Evolutionary conservation across 78 protist genomes (phyloP).

Genomic region (Dictyostelium brefeldianum): DNA sequence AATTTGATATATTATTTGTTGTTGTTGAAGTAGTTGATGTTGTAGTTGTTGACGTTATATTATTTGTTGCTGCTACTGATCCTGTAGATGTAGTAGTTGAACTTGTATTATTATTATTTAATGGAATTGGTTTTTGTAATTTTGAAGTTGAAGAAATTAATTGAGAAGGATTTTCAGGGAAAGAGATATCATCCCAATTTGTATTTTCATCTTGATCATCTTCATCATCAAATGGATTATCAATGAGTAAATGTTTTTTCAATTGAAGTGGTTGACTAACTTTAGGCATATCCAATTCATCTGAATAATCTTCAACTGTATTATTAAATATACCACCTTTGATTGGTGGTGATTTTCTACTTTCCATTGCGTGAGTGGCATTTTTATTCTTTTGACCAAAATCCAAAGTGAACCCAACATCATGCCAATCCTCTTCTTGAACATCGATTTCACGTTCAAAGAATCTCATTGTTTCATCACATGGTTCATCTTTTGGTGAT

Average conservation of each 20-base stretch:
- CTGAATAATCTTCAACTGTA: constrained; percentile 50
- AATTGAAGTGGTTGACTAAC: constrained; percentile 24
- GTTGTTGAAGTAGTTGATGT: not conserved
- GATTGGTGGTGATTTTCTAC: constrained; percentile 61
- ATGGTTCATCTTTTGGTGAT: constrained; percentile 29
- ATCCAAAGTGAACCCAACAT: constrained; percentile 28
- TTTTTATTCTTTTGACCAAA: constrained; percentile 3
- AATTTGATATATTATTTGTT: constrained; percentile 23
- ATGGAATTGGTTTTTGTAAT: not conserved
- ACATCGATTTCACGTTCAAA: constrained; percentile 48
- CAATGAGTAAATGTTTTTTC: constrained; percentile 27
- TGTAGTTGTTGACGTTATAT: not conserved
- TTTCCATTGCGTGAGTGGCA: not conserved
- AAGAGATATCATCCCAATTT: constrained; percentile 46
- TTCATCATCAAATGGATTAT: constrained; percentile 73
- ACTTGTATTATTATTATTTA: not conserved
- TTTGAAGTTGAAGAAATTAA: constrained; percentile 16
- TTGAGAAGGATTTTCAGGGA: constrained; percentile 47
- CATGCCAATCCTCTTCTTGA: constrained; percentile 73
- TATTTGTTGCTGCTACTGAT: too few relatives aligned
- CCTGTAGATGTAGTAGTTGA: not conserved
- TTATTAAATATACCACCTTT: too few relatives aligned
- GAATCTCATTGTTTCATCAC: constrained; percentile 21
- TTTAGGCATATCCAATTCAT: constrained; percentile 23
- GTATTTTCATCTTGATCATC: constrained; percentile 37